Base-by-base conservation (phyloP, 352 stramenopile genomes). In the Pythium dissotocum region DNA sequence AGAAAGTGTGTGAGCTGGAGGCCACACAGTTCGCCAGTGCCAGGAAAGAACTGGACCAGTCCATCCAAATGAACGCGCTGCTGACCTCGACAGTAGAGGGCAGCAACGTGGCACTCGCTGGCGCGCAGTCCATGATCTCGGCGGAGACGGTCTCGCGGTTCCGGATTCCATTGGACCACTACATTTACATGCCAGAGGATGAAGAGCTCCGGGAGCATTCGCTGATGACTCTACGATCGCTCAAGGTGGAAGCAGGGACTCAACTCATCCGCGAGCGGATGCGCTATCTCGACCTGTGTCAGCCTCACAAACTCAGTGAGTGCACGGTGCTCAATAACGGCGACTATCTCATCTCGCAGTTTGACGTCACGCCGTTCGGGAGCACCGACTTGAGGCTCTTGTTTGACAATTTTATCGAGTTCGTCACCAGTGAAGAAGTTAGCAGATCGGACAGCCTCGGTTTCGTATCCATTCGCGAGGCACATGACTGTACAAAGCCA, bases 111-210 rank as follows among this genome's bases (percentile, higher is more conserved):
- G 26, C 24, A 10, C 62, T 69, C 13, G 53, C 53, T 9, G 46
- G 62, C 18, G 40, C 38, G 7, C 62, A 63, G 54, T 69, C 62
- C 8, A 32, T 60, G 38, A 55, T 63, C 1, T 63, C 56, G 8
- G 33, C 44, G n/a, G 46, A 65, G 32, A 46, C 51, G 59, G 56
- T 53, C 33, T 63, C 63, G 10, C 54, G 63, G 12, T 62, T 63
- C 33, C 40, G 44, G 1, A 63, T 53, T 35, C 63, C 63, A 4
- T 8, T 69, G 21, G 55, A 69, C 24, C 53, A 58, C 33, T 69
- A 63, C 63, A 59, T 69, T 14, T 59, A 69, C 44, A 33, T 69
- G 3, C 44, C 63, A 1, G 63, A 48, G 18, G 55, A 69, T 44
- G 30, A 21, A 13, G 14, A 35, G 3, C 32, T 63, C 14, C 53